Percentiles rank a stretch among this genome's conserved stretches.
Conservation (phyloP, 176 grass and related monocot genomes). For the Hyparrhenia diplandra region DNA sequence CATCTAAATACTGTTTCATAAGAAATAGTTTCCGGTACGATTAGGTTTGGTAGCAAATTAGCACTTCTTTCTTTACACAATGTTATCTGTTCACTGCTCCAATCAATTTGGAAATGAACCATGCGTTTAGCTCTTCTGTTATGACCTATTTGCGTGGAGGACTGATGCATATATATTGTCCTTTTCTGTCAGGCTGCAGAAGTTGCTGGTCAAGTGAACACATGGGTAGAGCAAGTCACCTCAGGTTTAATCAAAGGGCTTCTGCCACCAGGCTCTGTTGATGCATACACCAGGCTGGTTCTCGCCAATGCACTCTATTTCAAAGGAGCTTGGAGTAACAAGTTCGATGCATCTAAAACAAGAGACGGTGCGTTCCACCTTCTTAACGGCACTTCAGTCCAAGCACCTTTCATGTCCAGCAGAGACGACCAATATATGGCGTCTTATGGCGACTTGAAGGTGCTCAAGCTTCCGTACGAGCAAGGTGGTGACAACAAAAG, state of each 20-base stretch:
- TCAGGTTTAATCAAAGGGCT: slow-evolving; percentile 61
- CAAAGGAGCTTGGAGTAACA: slow-evolving; percentile 65
- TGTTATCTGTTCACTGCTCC: too few relatives aligned
- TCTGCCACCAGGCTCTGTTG: slow-evolving; percentile 49
- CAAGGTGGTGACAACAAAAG: slow-evolving; percentile 52
- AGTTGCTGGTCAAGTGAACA: slow-evolving; percentile 54
- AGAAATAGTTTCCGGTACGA: too few relatives aligned
- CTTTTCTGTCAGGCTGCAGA: slow-evolving; percentile 40
- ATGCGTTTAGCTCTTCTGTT: too few relatives aligned
- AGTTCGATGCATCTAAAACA: slow-evolving; percentile 62
- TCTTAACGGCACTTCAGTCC: slow-evolving; percentile 49
- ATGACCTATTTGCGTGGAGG: too few relatives aligned
- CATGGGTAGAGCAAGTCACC: slow-evolving; percentile 60
- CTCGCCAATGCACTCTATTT: slow-evolving; percentile 82
- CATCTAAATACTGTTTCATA: too few relatives aligned
- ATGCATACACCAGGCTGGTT: slow-evolving; percentile 41
- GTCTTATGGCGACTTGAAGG: slow-evolving; percentile 39
- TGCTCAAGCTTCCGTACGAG: slow-evolving; percentile 70
- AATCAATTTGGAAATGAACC: too few relatives aligned
- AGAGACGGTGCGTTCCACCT: slow-evolving; percentile 44
- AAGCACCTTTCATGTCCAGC: slow-evolving; percentile 67
- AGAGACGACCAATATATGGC: slow-evolving; percentile 42
- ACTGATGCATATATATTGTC: too few relatives aligned
- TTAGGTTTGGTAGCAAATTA: too few relatives aligned
- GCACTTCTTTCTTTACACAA: too few relatives aligned